Conservation (phyloP, 1,284 basidiomycete genomes). For the Amylostereum chailletii region DNA sequence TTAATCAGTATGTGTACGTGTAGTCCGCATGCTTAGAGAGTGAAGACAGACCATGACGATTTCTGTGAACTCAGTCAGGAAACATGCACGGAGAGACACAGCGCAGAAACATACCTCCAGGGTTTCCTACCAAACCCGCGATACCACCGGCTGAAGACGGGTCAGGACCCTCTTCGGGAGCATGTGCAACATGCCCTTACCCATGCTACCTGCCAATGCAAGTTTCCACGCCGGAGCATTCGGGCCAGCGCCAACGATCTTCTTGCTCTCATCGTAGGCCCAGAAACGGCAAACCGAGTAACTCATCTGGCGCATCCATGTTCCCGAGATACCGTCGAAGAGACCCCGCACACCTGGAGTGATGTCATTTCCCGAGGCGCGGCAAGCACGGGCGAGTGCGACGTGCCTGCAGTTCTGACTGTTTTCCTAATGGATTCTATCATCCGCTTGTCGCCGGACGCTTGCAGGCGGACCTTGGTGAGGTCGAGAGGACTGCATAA, state of each 20-base stretch:
- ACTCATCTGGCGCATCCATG: conserved; percentile 88
- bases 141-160: conserved; percentile 59
- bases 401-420: conserved; percentile 52
- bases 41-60: conserved; percentile 62
- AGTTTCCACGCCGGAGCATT: conserved; percentile 75
- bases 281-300: conserved; percentile 91
- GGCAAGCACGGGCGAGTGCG: neutral
- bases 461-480: conserved; percentile 83
- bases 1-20: neutral
- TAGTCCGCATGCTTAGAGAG: neutral
- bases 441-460: conserved; percentile 84
- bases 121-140: conserved; percentile 80
- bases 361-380: conserved; percentile 1
- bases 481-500: conserved; percentile 66
- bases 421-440: conserved; percentile 73
- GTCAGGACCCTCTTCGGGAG: conserved; percentile 1
- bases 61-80: conserved; percentile 33
- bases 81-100: neutral
- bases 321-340: conserved; percentile 83
- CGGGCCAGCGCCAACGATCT: conserved; percentile 58
- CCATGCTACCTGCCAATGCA: conserved; percentile 74
- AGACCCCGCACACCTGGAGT: conserved; percentile 57
- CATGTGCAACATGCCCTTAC: conserved; percentile 31
- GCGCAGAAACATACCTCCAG: conserved; percentile 49
- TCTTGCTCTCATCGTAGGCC: conserved; percentile 89